These are phyloP conservation scores for Silybum marianum DNA, from an alignment of 129 eudicot genomes.

Conservation along the genomic window DNA sequence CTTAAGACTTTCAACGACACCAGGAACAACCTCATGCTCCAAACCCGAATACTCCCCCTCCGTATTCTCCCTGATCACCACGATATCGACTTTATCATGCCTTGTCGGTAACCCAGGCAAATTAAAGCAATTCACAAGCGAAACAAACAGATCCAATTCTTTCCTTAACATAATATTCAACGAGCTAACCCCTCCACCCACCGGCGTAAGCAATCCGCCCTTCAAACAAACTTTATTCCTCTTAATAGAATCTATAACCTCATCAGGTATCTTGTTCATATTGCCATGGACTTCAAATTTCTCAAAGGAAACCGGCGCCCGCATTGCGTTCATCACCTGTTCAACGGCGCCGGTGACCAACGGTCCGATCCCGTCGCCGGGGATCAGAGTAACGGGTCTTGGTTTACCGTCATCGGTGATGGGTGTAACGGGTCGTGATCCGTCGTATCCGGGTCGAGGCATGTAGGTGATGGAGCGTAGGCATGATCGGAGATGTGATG, in stretches of 20 bases:
- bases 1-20: slow-evolving; percentile 88
- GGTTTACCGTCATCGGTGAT: slow-evolving; percentile 68
- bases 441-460: slow-evolving; percentile 57
- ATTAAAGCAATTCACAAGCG: slow-evolving; percentile 75
- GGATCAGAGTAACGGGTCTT: slow-evolving; percentile 65
- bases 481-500: slow-evolving; percentile 27
- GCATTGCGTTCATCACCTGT: slow-evolving; percentile 73
- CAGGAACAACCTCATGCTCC: slow-evolving; percentile 89
- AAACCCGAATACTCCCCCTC: slow-evolving; percentile 89
- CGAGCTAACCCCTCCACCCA: slow-evolving; percentile 76
- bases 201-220: slow-evolving; percentile 67
- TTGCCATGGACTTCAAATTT: slow-evolving; percentile 67
- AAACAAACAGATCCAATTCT: slow-evolving; percentile 63
- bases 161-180: slow-evolving; percentile 59
- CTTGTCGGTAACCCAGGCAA: slow-evolving; percentile 70
- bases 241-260: slow-evolving; percentile 60
- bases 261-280: slow-evolving; percentile 59
- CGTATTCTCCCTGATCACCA: slow-evolving; percentile 87
- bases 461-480: slow-evolving; percentile 50
- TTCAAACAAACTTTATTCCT: slow-evolving; percentile 75
- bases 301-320: slow-evolving; percentile 75
- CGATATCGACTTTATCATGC: slow-evolving; percentile 79
- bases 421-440: slow-evolving; percentile 51
- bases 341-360: slow-evolving; percentile 80
- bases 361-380: slow-evolving; percentile 88